These are phyloP conservation scores for Nannizzia gypsea DNA, from an alignment of 2,329 filamentous ascomycete genomes.

Conservation along the genomic window DNA sequence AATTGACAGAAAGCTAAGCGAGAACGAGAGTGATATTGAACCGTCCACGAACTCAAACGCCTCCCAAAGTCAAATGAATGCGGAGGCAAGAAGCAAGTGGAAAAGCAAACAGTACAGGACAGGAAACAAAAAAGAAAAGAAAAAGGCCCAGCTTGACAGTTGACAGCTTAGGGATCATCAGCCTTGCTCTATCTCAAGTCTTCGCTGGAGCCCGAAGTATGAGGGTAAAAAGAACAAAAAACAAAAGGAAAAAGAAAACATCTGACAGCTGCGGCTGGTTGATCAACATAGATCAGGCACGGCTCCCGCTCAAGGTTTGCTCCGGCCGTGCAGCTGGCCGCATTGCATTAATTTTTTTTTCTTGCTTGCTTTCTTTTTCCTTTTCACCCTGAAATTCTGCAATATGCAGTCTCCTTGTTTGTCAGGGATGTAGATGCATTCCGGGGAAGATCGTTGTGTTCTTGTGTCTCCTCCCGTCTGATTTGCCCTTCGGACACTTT, in stretches of 20 bases:
- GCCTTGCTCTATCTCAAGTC: background rate
- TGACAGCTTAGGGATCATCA: constrained; percentile 5
- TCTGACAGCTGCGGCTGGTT: background rate
- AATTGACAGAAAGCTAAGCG: too few relatives aligned
- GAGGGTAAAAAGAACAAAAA: too few relatives aligned
- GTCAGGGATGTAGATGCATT: constrained; percentile 1
- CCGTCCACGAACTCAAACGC: background rate
- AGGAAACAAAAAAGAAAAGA: background rate
- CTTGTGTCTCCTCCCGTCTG: background rate
- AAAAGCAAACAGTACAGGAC: background rate
- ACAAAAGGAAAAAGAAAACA: background rate
- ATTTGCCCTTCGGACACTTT: constrained; percentile 10
- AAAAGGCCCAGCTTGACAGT: background rate
- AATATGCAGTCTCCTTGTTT: too few relatives aligned
- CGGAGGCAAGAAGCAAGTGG: background rate
- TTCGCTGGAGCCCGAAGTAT: too few relatives aligned
- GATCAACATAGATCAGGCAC: constrained; percentile 1
- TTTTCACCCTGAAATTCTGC: too few relatives aligned
- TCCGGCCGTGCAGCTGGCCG: background rate
- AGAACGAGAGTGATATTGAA: too few relatives aligned
- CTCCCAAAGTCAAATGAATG: background rate
- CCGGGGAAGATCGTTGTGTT: too few relatives aligned
- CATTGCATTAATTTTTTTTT: background rate
- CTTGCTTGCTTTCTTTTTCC: too few relatives aligned
- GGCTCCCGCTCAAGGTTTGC: background rate